These are phyloP conservation scores for Microbotryomycetes sp. DNA, from an alignment of 1,284 basidiomycete genomes.

Conservation along the genomic window DNA sequence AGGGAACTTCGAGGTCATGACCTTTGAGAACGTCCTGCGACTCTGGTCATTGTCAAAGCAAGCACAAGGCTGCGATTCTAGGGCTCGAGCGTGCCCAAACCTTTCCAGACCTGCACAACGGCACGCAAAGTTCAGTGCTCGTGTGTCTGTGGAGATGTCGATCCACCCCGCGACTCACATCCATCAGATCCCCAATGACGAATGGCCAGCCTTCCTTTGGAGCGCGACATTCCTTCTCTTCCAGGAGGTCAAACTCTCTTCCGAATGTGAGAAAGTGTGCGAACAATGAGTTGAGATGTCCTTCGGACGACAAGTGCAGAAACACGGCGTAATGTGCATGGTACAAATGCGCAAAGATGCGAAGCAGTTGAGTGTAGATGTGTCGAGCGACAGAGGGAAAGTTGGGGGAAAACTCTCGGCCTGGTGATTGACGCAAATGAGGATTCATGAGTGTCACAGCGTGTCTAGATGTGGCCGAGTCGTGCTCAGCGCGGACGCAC, in stretches of 20 bases:
- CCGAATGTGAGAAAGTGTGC: slow-evolving; percentile 92
- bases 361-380: slow-evolving; percentile 91
- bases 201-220: slow-evolving; percentile 39
- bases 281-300: slow-evolving; percentile 96
- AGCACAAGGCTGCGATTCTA: no score
- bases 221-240: slow-evolving; percentile 62
- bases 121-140: background rate
- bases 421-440: no score
- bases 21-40: no score
- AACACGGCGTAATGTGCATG: slow-evolving; percentile 87
- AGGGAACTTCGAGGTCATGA: no score
- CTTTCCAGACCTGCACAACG: slow-evolving; percentile 23
- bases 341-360: slow-evolving; percentile 97
- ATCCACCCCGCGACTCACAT: slow-evolving; percentile 26
- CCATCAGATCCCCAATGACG: slow-evolving; percentile 39
- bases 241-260: slow-evolving; percentile 71
- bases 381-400: slow-evolving; percentile 93
- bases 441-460: background rate
- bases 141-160: no score
- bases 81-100: slow-evolving; percentile 29
- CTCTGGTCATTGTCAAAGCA: no score
- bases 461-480: background rate
- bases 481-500: slow-evolving; percentile 48
- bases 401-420: slow-evolving; percentile 79
- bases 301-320: slow-evolving; percentile 88